Evolutionary conservation across 225 moss, liverwort and hornwort genomes (phyloP).

Genomic region (Asterella californica): DNA sequence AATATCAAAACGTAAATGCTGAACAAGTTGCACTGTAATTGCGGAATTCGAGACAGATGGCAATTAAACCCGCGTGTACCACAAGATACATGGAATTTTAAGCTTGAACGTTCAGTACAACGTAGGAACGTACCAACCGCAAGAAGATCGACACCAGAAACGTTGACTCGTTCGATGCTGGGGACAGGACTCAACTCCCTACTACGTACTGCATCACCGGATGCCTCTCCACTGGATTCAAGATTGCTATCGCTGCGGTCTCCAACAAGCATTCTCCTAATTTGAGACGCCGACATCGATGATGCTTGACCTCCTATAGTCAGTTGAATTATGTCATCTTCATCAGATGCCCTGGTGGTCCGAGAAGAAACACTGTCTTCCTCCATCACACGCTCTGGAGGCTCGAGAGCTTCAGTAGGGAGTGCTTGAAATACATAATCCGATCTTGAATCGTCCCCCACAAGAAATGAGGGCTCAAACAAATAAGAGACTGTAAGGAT

Average conservation of each 20-base stretch:
- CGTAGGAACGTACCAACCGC: constrained; percentile 10
- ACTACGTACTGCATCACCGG: constrained; percentile 21
- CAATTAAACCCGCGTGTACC: too few relatives aligned
- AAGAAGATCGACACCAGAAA: not conserved
- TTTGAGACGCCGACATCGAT: not conserved
- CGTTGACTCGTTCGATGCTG: constrained; percentile 29
- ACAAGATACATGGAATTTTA: not conserved
- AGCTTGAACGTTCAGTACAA: not conserved
- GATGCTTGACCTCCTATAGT: not conserved
- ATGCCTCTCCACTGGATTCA: constrained; percentile 25
- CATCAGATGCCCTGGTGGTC: not conserved
- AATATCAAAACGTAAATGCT: too few relatives aligned
- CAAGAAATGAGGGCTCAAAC: constrained; percentile 35
- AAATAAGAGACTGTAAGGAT: constrained; percentile 26
- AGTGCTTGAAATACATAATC: constrained; percentile 1
- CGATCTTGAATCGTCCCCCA: constrained; percentile 8
- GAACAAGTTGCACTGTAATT: too few relatives aligned
- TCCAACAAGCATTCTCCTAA: constrained; percentile 26
- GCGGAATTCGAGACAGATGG: too few relatives aligned
- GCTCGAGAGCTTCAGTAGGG: not conserved
- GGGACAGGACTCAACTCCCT: constrained; percentile 37
- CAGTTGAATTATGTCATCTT: constrained; percentile 1
- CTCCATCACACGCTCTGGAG: not conserved
- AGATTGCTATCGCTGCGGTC: constrained; percentile 2
- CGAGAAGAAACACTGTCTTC: not conserved